Evolutionary conservation across 1,139 yeast genomes (phyloP).

Genomic region (Yamadazyma friedrichii): DNA sequence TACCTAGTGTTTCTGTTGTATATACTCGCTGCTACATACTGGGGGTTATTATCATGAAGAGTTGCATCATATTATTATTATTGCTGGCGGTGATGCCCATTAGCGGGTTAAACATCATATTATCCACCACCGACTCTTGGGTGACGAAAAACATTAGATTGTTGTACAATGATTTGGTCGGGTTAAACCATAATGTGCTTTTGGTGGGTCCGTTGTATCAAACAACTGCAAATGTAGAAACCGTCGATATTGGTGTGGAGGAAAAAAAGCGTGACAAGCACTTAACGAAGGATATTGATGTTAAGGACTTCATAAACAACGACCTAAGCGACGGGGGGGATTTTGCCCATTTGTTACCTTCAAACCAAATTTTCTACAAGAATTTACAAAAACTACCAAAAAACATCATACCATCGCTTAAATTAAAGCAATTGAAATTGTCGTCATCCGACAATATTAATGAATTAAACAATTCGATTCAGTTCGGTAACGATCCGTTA

Average conservation of each 20-base stretch:
- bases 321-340: slow-evolving; percentile 30
- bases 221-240: slow-evolving; percentile 3
- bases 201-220: slow-evolving; percentile 35
- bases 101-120: slow-evolving; percentile 26
- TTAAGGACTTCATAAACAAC: neutral
- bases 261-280: too few relatives aligned
- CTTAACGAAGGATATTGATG: neutral
- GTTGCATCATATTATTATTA: too few relatives aligned
- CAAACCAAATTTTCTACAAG: slow-evolving; percentile 30
- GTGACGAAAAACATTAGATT: slow-evolving; percentile 34
- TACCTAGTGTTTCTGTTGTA: too few relatives aligned
- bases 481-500: slow-evolving; percentile 36
- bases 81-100: neutral
- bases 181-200: slow-evolving; percentile 29
- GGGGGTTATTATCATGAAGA: neutral
- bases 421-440: slow-evolving; percentile 5
- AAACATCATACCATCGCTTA: slow-evolving; percentile 18
- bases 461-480: slow-evolving; percentile 4
- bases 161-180: slow-evolving; percentile 25
- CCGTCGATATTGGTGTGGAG: slow-evolving; percentile 4
- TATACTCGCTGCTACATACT: too few relatives aligned
- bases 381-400: slow-evolving; percentile 20
- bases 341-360: slow-evolving; percentile 33
- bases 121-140: slow-evolving; percentile 42
- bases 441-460: slow-evolving; percentile 1